phyloP scores from a whole-genome alignment of 2,329 filamentous ascomycete species.

The Stylonectria norvegica region DNA sequence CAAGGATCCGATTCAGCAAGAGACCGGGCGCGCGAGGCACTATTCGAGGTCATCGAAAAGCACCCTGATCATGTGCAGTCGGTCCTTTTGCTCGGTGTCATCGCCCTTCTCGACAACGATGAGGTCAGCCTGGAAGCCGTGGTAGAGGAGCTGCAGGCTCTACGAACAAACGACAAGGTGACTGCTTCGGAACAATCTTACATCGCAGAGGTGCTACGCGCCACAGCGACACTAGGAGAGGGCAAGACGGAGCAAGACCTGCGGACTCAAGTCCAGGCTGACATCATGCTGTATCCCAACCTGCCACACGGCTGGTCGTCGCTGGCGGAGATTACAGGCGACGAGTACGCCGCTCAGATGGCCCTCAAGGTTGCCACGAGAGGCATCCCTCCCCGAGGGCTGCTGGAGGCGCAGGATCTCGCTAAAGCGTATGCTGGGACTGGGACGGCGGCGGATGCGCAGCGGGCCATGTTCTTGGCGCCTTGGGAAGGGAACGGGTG shows the following conservation, averaged over 20 bases:
- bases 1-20: conserved; percentile 73
- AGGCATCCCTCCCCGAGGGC: conserved; percentile 68
- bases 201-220: conserved; percentile 72
- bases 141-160: conserved; percentile 66
- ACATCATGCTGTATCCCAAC: conserved; percentile 77
- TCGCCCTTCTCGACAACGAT: conserved; percentile 79
- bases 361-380: conserved; percentile 74
- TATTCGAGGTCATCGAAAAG: conserved; percentile 76
- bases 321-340: conserved; percentile 59
- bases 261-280: conserved; percentile 64
- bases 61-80: conserved; percentile 74
- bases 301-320: conserved; percentile 78
- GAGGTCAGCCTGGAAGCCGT: conserved; percentile 77
- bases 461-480: conserved; percentile 73
- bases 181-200: conserved; percentile 61
- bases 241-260: conserved; percentile 48
- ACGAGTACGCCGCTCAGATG: conserved; percentile 65
- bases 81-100: conserved; percentile 75
- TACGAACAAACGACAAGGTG: conserved; percentile 66
- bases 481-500: conserved; percentile 73
- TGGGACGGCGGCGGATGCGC: conserved; percentile 67
- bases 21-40: conserved; percentile 70
- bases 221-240: conserved; percentile 61
- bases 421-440: conserved; percentile 72
- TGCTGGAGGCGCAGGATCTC: conserved; percentile 65